Conservation (phyloP, 2,329 filamentous ascomycete genomes). For the Trichoderma semiorbis region DNA sequence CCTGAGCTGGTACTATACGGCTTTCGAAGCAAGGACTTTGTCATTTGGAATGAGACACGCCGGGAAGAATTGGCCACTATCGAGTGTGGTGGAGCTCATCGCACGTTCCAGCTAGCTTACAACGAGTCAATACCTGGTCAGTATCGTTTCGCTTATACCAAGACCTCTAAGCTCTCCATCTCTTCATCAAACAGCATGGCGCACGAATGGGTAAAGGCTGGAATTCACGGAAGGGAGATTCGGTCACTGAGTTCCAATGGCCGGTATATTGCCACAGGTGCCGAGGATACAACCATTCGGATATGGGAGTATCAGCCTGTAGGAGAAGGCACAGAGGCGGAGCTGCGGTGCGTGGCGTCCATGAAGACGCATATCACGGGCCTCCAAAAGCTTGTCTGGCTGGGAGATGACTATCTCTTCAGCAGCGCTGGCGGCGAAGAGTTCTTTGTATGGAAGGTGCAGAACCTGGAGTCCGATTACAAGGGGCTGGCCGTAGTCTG, state of each 20-base stretch:
- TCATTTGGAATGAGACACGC: slow-evolving; percentile 73
- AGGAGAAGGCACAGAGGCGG: slow-evolving; percentile 15
- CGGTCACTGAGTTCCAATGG: slow-evolving; percentile 46
- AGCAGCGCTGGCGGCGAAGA: slow-evolving; percentile 87
- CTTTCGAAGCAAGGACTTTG: slow-evolving; percentile 74
- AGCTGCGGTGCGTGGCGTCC: slow-evolving; percentile 54
- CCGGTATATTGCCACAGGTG: slow-evolving; percentile 59
- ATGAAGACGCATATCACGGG: slow-evolving; percentile 78
- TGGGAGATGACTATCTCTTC: slow-evolving; percentile 68
- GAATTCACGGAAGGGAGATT: slow-evolving; percentile 85
- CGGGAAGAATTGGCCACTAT: slow-evolving; percentile 68
- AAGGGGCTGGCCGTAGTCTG: slow-evolving; percentile 53
- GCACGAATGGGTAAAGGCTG: slow-evolving; percentile 56
- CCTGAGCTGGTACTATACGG: slow-evolving; percentile 70
- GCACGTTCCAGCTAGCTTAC: slow-evolving; percentile 60
- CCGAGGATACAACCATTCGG: slow-evolving; percentile 70
- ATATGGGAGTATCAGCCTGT: slow-evolving; percentile 55
- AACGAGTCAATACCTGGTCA: slow-evolving; percentile 30
- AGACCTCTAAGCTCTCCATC: slow-evolving; percentile 55
- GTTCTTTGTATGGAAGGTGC: slow-evolving; percentile 77
- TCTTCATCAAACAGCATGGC: slow-evolving; percentile 40
- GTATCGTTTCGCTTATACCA: slow-evolving; percentile 68
- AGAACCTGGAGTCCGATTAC: slow-evolving; percentile 47
- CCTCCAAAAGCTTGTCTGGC: slow-evolving; percentile 77
- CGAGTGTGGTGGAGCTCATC: slow-evolving; percentile 81